A percentile compares a stretch with the other conserved stretches of the same genome.
These are phyloP conservation scores for Fusarium succisae DNA, from an alignment of 2,329 filamentous ascomycete genomes.

Conservation along the genomic window DNA sequence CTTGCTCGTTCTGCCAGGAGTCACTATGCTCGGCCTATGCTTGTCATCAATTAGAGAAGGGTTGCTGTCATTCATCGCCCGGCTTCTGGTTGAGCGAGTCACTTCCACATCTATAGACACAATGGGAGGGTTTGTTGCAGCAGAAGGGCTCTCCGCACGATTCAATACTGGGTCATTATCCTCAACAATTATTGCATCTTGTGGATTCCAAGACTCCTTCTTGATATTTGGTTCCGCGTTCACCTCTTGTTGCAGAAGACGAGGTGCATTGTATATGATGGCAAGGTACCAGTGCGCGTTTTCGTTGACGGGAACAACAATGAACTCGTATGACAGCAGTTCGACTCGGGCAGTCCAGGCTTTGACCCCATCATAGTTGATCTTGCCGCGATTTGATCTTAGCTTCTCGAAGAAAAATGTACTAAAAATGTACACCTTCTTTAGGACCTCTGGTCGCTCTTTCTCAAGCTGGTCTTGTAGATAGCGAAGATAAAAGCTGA, in stretches of 20 bases:
- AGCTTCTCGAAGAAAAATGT: slow-evolving; percentile 90
- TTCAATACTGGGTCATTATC: slow-evolving; percentile 7
- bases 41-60: not conserved
- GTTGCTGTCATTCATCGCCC: not conserved
- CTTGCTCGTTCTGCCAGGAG: slow-evolving; percentile 14
- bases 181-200: slow-evolving; percentile 27
- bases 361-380: slow-evolving; percentile 87
- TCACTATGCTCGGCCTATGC: not conserved
- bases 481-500: slow-evolving; percentile 86
- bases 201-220: slow-evolving; percentile 3
- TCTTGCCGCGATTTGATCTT: slow-evolving; percentile 66
- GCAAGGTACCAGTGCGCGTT: slow-evolving; percentile 91
- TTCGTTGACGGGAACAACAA: slow-evolving; percentile 93
- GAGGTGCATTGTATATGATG: slow-evolving; percentile 89
- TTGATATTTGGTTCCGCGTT: slow-evolving; percentile 1
- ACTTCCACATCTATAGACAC: slow-evolving; percentile 39
- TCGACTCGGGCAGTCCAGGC: slow-evolving; percentile 90
- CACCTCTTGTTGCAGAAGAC: slow-evolving; percentile 55
- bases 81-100: slow-evolving; percentile 6
- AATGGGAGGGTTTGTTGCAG: slow-evolving; percentile 35
- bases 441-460: slow-evolving; percentile 63
- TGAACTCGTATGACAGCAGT: slow-evolving; percentile 85
- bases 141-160: slow-evolving; percentile 19
- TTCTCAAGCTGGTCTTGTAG: slow-evolving; percentile 69
- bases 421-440: slow-evolving; percentile 87